Conservation (phyloP, 163 green algal genomes). For the Coccomyxa subellipsoidea region DNA sequence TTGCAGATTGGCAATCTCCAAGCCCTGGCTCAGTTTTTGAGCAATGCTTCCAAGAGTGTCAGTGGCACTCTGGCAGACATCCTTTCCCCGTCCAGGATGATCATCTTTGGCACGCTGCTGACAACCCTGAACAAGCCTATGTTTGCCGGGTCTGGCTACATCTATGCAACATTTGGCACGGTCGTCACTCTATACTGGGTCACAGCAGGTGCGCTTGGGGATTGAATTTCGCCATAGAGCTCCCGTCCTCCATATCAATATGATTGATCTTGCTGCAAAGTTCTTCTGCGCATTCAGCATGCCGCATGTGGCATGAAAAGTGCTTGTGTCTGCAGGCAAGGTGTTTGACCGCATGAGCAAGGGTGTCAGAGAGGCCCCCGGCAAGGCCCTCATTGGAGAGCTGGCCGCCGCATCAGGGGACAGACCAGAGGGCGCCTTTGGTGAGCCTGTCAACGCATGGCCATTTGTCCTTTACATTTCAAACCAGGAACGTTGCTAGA, state of each 20-base stretch:
- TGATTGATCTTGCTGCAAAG: no score
- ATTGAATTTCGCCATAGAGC: background rate
- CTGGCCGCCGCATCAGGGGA: constrained; percentile 66
- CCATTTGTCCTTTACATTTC: no score
- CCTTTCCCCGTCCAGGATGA: constrained; percentile 59
- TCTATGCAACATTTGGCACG: constrained; percentile 62
- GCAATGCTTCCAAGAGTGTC: constrained; percentile 72
- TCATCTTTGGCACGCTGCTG: constrained; percentile 78
- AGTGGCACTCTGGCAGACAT: constrained; percentile 74
- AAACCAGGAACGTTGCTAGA: no score
- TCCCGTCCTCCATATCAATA: no score
- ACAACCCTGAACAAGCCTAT: constrained; percentile 86
- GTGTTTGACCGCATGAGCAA: constrained; percentile 71
- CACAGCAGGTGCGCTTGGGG: constrained; percentile 45
- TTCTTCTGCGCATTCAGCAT: background rate
- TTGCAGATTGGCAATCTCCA: constrained; percentile 82
- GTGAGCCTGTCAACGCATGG: no score
- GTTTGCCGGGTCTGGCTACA: constrained; percentile 65
- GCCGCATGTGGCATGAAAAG: background rate
- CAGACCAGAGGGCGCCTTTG: constrained; percentile 68
- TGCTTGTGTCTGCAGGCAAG: constrained; percentile 30
- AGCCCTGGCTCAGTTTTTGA: constrained; percentile 77
- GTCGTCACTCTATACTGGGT: constrained; percentile 67
- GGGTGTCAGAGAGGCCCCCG: constrained; percentile 80
- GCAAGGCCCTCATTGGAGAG: constrained; percentile 83